A percentile compares a stretch with the other conserved stretches of the same genome.
These are phyloP conservation scores for Rhizopogon salebrosus DNA, from an alignment of 768 basidiomycete genomes.

Conservation along the genomic window DNA sequence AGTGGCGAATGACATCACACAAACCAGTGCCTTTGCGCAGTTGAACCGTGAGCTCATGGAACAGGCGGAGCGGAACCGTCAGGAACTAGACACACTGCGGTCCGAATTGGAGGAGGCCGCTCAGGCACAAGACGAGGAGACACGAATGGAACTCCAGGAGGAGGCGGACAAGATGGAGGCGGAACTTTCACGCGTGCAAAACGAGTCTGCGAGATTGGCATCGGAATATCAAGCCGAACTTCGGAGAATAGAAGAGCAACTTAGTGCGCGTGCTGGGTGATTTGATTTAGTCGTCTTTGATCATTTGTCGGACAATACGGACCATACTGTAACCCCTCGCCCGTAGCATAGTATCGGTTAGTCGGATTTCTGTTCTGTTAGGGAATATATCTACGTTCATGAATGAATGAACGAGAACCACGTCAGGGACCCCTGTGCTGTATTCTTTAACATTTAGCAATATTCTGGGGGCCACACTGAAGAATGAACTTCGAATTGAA, in stretches of 20 bases:
- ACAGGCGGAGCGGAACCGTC: slow-evolving; percentile 37
- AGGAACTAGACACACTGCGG: slow-evolving; percentile 43
- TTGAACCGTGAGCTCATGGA: slow-evolving; percentile 45
- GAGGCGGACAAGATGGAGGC: slow-evolving; percentile 29
- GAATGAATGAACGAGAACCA: neutral
- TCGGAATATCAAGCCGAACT: slow-evolving; percentile 30
- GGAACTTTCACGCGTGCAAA: slow-evolving; percentile 24
- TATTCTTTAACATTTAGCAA: neutral
- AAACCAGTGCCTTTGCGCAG: slow-evolving; percentile 51
- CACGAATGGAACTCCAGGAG: slow-evolving; percentile 38
- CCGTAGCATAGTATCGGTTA: slow-evolving; percentile 11
- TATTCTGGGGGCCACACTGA: neutral
- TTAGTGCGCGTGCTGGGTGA: slow-evolving; percentile 26
- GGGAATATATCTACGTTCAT: neutral
- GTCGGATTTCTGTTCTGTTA: slow-evolving; percentile 4
- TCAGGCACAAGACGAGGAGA: slow-evolving; percentile 39
- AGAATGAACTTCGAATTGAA: neutral
- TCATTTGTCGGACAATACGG: slow-evolving; percentile 1
- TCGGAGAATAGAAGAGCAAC: slow-evolving; percentile 28
- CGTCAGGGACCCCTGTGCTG: neutral
- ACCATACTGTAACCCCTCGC: neutral
- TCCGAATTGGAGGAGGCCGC: slow-evolving; percentile 45
- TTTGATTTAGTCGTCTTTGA: slow-evolving; percentile 17
- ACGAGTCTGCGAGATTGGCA: slow-evolving; percentile 23
- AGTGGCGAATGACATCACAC: slow-evolving; percentile 40